Evolutionary conservation across 2,329 filamentous ascomycete genomes (phyloP).

Genomic region (Aspergillus puulaauensis): DNA sequence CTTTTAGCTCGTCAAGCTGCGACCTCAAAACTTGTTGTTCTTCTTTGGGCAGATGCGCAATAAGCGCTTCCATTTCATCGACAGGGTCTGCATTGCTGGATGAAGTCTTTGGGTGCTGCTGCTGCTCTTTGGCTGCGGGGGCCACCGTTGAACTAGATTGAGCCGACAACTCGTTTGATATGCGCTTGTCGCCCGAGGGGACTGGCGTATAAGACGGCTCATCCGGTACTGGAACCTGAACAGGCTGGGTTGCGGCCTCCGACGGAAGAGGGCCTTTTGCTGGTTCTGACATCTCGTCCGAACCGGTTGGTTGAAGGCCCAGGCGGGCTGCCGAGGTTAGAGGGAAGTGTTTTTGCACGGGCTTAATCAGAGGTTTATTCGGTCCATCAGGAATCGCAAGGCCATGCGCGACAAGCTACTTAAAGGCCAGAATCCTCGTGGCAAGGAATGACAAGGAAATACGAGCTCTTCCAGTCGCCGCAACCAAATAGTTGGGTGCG

Average conservation of each 20-base stretch:
- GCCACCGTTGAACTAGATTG: slow-evolving; percentile 25
- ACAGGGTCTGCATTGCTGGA: slow-evolving; percentile 7
- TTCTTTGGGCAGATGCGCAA: slow-evolving; percentile 61
- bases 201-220: slow-evolving; percentile 5
- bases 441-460: background rate
- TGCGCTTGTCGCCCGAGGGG: slow-evolving; percentile 13
- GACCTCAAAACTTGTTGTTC: slow-evolving; percentile 67
- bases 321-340: background rate
- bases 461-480: background rate
- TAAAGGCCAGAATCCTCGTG: background rate
- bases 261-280: slow-evolving; percentile 7
- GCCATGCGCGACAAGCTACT: background rate
- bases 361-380: background rate
- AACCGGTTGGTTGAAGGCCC: background rate
- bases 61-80: slow-evolving; percentile 52
- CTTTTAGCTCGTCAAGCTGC: slow-evolving; percentile 65
- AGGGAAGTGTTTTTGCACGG: background rate
- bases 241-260: slow-evolving; percentile 6
- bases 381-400: slow-evolving; percentile 11
- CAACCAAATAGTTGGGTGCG: background rate
- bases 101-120: slow-evolving; percentile 13
- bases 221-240: slow-evolving; percentile 7
- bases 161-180: slow-evolving; percentile 17
- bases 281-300: slow-evolving; percentile 12
- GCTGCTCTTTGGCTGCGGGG: slow-evolving; percentile 18